phyloP scores from a whole-genome alignment of 108 stramenopile genomes.

The Skeletonema tropicum region DNA sequence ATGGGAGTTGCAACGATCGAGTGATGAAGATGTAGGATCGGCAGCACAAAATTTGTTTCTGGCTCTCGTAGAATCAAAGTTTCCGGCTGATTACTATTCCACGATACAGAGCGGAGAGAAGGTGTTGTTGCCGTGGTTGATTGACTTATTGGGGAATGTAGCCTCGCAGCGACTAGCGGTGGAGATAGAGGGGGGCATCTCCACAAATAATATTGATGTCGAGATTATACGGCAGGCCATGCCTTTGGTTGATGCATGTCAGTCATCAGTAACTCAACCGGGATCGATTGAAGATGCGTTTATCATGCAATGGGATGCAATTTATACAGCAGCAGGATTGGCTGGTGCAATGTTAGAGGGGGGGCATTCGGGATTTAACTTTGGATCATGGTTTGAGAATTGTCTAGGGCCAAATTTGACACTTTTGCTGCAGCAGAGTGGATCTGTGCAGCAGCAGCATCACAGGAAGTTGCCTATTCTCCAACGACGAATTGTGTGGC shows the following conservation, averaged over 20 bases:
- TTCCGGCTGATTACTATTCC: too few species aligned
- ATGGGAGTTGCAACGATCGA: constrained; percentile 26
- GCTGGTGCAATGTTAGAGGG: constrained; percentile 24
- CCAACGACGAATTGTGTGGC: constrained; percentile 43
- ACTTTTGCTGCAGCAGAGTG: constrained; percentile 16
- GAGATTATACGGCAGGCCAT: constrained; percentile 12
- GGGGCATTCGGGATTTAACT: constrained; percentile 23
- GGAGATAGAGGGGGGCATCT: constrained; percentile 14
- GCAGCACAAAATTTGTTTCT: constrained; percentile 46
- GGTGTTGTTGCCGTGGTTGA: constrained; percentile 29
- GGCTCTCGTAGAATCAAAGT: constrained; percentile 32
- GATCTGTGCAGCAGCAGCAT: neutral
- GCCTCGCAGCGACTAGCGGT: constrained; percentile 30
- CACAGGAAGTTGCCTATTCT: constrained; percentile 36
- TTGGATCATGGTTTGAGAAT: constrained; percentile 33
- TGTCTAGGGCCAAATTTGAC: constrained; percentile 25
- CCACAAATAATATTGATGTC: neutral
- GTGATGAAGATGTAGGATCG: constrained; percentile 41
- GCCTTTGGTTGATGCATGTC: constrained; percentile 27
- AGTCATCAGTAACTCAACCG: neutral
- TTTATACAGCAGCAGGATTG: constrained; percentile 45
- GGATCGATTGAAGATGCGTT: constrained; percentile 7
- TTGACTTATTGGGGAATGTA: constrained; percentile 27
- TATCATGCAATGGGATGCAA: constrained; percentile 42
- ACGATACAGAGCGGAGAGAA: neutral